Conservation (phyloP, 2,329 filamentous ascomycete genomes). For the Alternaria atra region DNA sequence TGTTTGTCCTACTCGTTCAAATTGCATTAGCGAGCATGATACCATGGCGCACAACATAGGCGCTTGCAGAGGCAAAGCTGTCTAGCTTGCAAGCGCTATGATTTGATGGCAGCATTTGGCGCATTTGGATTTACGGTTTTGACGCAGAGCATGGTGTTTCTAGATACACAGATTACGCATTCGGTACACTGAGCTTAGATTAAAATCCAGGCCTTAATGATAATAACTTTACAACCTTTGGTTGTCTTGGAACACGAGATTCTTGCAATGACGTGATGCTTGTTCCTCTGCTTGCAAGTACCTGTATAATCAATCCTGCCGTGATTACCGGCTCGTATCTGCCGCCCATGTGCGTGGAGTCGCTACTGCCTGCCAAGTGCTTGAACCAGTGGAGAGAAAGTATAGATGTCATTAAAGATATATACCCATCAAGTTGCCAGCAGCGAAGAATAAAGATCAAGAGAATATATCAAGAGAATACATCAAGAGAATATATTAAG, state of each 20-base stretch:
- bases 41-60: not conserved
- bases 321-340: not conserved
- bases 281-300: not conserved
- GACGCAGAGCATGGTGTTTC: not conserved
- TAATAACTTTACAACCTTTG: constrained; percentile 2
- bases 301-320: not conserved
- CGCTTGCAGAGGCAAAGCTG: not conserved
- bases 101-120: not conserved
- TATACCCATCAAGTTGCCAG: not conserved
- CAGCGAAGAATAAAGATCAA: too few relatives aligned
- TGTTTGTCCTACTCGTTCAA: not conserved
- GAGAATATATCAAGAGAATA: too few relatives aligned
- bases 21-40: constrained; percentile 8
- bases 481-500: too few relatives aligned
- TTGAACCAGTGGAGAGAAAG: not conserved
- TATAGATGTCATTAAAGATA: not conserved
- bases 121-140: not conserved
- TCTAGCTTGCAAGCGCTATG: not conserved
- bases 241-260: not conserved
- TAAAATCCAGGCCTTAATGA: constrained; percentile 3
- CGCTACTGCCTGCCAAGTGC: not conserved
- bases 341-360: not conserved
- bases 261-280: not conserved
- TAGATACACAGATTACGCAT: constrained; percentile 4
- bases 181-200: not conserved